Base-by-base conservation (phyloP, 352 stramenopile genomes). In the Globisporangium emineosum region DNA sequence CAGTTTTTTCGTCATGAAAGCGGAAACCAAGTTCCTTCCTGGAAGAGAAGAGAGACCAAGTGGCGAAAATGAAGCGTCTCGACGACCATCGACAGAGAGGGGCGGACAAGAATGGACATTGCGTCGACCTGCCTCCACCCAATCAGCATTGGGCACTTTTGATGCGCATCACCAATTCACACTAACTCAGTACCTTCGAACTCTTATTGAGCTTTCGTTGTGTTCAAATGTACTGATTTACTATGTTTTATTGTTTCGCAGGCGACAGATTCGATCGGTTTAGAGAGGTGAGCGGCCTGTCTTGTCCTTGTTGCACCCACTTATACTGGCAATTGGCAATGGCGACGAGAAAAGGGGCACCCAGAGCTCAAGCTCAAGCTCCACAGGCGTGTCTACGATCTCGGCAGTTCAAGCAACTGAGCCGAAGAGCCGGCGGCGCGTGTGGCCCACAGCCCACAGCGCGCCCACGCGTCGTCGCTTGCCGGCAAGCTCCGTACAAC, bases 1-100 rank as follows among this genome's bases (percentile, higher is more conserved):
- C n/a, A n/a, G n/a, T n/a, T n/a, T n/a, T n/a, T n/a, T n/a, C n/a
- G n/a, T n/a, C n/a, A n/a, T n/a, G 29, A 32, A 32, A 32, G 29
- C 29, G 29, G 5, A 32, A 32, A 32, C 2, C 2, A 32, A 5
- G 5, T 32, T 32, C 5, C 29, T n/a, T n/a, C n/a, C n/a, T n/a
- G n/a, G n/a, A n/a, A n/a, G n/a, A n/a, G n/a, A n/a, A n/a, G n/a
- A n/a, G n/a, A n/a, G n/a, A n/a, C n/a, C n/a, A n/a, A n/a, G n/a
- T n/a, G n/a, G n/a, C n/a, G n/a, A 5, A 32, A 5, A 32, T 5
- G 29, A 2, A 32, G 29, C 2, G 29, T 6, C 29, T 32, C 5
- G 33, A 13, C 33, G 33, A 40, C 7, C 33, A 40, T 40, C 33
- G 33, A 40, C 33, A 40, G 1, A 49, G 73, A 85, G 60, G 42